Evolutionary conservation across 257 asterid species (phyloP), one percentile per base, ranked within the genome.

Genomic region (Primulina tabacum): DNA sequence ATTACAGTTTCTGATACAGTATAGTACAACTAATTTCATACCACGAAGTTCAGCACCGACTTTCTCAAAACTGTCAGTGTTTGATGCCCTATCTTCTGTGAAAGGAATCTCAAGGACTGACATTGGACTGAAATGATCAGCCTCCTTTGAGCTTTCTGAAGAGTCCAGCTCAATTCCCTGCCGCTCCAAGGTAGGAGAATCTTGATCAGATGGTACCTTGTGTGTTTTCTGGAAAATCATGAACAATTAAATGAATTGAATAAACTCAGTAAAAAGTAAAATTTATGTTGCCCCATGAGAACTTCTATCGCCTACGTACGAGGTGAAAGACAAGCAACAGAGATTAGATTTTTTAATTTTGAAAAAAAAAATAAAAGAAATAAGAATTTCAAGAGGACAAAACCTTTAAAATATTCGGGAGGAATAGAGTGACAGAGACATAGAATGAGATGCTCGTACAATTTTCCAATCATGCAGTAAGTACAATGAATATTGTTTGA

Each of bases 1-100:
- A 47, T 14, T 47, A 2, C 40, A 50, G 56, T 32, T 72, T 33
- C 47, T 57, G 59, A 35, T 30, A 28, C 7, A 35, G 52, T 62
- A 37, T 55, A 47, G 72, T 43, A 18, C 32, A 68, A 55, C 18
- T 75, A 60, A 73, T 63, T 81, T 29, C 79, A 34, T 86, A 90
- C 98, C 97, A 18, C 82, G 88, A 70, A 92, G 95, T 68, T 81
- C 95, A 68, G 89, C 95, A 76, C 84, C 76, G 77, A 92, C 95
- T 74, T 87, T 81, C 82, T 86, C 90, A 71, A 88, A 90, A 79
- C 93, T 83, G 71, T 92, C 96, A 61, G 89, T 80, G 63, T 78
- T 78, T 50, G 90, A 75, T 21, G 86, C 74, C 9, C 64, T 57
- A 64, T 90, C 94, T 75, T 88, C 98, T 3, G 81, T 55, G 58